Evolutionary conservation across 495 filamentous ascomycete species (phyloP).

Genomic region (Astrothelium subdiscretum): DNA sequence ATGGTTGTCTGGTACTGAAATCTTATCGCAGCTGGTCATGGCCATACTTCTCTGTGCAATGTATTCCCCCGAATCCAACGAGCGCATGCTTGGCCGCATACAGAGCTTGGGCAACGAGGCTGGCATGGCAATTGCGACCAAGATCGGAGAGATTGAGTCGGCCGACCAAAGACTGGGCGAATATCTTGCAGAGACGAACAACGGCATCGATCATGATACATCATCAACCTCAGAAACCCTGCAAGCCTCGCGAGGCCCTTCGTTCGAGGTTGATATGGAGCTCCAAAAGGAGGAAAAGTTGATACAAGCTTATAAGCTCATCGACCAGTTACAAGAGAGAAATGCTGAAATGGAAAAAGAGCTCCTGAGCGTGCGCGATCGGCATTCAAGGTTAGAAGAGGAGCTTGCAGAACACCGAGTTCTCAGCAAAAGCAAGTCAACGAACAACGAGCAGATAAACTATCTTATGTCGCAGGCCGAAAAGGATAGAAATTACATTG

Average conservation of each 20-base stretch:
- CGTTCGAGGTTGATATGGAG: constrained; percentile 6
- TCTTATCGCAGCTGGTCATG: constrained; percentile 16
- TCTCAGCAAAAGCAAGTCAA: constrained; percentile 16
- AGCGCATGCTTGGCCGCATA: constrained; percentile 27
- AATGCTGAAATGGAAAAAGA: constrained; percentile 14
- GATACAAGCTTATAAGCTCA: constrained; percentile 15
- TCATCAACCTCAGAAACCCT: not conserved
- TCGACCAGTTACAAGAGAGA: constrained; percentile 15
- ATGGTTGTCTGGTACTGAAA: not conserved
- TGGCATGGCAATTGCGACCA: constrained; percentile 22
- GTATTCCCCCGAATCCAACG: constrained; percentile 24
- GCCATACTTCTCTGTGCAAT: constrained; percentile 27
- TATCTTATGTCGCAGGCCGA: constrained; percentile 20
- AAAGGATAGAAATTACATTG: constrained; percentile 28
- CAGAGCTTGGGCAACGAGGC: constrained; percentile 20
- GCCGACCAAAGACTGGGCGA: constrained; percentile 16
- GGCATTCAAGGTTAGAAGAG: constrained; percentile 26
- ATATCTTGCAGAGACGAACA: constrained; percentile 6
- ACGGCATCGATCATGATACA: not conserved
- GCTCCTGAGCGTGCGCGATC: constrained; percentile 16
- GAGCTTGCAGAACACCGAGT: constrained; percentile 26
- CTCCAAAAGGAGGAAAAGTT: constrained; percentile 15
- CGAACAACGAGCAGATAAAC: constrained; percentile 20
- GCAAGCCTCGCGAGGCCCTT: constrained; percentile 11
- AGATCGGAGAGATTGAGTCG: constrained; percentile 25